Base-by-base conservation (phyloP, 2,329 filamentous ascomycete species). In the Pseudodiploospora longispora region DNA sequence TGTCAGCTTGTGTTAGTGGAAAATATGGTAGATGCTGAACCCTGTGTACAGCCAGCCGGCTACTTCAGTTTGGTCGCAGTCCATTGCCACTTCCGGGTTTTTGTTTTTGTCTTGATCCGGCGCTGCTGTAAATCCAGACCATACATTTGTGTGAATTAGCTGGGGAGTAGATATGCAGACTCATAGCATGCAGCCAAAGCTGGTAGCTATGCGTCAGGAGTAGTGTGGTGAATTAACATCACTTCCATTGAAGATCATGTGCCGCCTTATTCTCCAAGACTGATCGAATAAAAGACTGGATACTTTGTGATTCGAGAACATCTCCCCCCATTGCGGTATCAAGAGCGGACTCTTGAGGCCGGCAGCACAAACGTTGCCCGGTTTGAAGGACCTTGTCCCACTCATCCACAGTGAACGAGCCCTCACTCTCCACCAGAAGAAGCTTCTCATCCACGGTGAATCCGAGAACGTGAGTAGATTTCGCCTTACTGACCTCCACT, bases 341-440 rank as follows among this genome's bases (percentile, higher is more conserved):
- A 19, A 61, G 54, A 30, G 36, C 12, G 29, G 61, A 54, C 43
- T 62, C 62, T 29, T 56, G 55, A 42, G 58, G 59, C 43, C 62
- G 56, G 54, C 74, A 83, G 62, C 89, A 95, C 39, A 83, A 71
- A 34, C 68, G 65, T 57, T 80, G 73, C 31, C 85, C 88, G 37
- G 72, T 67, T 49, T 82, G 74, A 51, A 82, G 78, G 12, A 85
- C 78, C 36, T 74, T 68, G 44, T 88, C 78, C 88, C 90, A 96
- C 50, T 84, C 82, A 10, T 80, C 73, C 52, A 85, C 71, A 38
- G 79, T 78, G 59, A 96, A 97, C 4, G 68, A 66, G 1, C 91
- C 91, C 55, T 91, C 81, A 56, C 88, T 95, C 65, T 95, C 86
- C 31, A 78, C 82, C 36, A 95, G 65, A 27, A 96, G 66, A 41